A percentile compares a stretch with the other conserved stretches of the same genome.
phyloP scores from a whole-genome alignment of 345 rosid genomes.

The Salix brachista region DNA sequence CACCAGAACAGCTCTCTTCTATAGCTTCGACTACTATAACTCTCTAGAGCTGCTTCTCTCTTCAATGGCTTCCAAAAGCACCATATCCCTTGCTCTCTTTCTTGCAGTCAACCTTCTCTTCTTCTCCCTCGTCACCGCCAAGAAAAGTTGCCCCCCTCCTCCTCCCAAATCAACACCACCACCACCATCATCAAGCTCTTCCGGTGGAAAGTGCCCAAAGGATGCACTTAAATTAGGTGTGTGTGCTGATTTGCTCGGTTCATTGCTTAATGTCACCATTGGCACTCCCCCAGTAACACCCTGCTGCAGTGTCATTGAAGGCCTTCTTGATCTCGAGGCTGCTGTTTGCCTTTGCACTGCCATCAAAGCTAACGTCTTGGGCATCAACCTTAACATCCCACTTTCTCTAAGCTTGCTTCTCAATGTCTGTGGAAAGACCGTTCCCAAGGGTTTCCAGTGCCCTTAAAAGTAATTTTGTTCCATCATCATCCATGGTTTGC shows the following conservation, averaged over 20 bases:
- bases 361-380: slow-evolving; percentile 14
- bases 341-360: slow-evolving; percentile 26
- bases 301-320: slow-evolving; percentile 9
- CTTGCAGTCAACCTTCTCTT: not conserved
- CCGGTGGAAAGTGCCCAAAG: slow-evolving; percentile 9
- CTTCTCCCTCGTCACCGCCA: not conserved
- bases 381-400: slow-evolving; percentile 16
- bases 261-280: slow-evolving; percentile 6
- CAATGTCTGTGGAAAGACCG: slow-evolving; percentile 14
- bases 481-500: too few species aligned
- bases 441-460: slow-evolving; percentile 16
- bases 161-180: not conserved
- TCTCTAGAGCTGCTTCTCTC: too few species aligned
- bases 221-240: slow-evolving; percentile 17
- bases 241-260: slow-evolving; percentile 7
- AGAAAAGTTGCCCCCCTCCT: not conserved
- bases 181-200: not conserved
- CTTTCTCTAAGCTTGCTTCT: slow-evolving; percentile 15
- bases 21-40: too few species aligned
- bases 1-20: too few species aligned
- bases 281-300: slow-evolving; percentile 14
- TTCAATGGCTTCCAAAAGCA: not conserved
- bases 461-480: not conserved
- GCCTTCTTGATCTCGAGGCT: slow-evolving; percentile 17
- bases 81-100: not conserved